These are phyloP conservation scores for Penicillium hordei DNA, from an alignment of 2,329 filamentous ascomycete species.

Conservation along the genomic window DNA sequence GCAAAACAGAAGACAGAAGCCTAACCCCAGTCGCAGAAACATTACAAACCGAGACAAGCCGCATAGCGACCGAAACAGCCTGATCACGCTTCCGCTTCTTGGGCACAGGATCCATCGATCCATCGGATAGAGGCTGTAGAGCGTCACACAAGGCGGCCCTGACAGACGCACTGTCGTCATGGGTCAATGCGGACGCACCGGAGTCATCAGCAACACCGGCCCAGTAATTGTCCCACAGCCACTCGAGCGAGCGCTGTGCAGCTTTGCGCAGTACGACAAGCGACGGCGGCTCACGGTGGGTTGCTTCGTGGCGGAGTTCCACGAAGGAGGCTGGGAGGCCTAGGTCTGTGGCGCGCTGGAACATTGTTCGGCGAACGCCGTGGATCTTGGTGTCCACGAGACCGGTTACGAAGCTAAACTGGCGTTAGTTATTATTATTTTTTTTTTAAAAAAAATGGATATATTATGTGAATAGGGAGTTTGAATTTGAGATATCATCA, in stretches of 20 bases:
- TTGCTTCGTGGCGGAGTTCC: constrained; percentile 84
- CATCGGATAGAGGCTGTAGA: constrained; percentile 19
- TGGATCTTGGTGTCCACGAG: constrained; percentile 46
- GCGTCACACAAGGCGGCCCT: constrained; percentile 19
- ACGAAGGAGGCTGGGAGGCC: constrained; percentile 68
- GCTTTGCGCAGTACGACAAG: constrained; percentile 70
- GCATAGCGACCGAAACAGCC: constrained; percentile 22
- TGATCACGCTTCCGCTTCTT: constrained; percentile 35
- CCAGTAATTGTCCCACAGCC: constrained; percentile 94
- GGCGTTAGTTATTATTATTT: not conserved
- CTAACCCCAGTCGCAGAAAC: constrained; percentile 16
- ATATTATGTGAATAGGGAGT: not conserved
- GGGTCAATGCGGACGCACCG: constrained; percentile 4
- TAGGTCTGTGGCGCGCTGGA: constrained; percentile 43
- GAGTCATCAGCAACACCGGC: constrained; percentile 43
- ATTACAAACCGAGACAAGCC: constrained; percentile 33
- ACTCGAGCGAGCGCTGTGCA: constrained; percentile 68
- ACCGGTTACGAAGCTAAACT: constrained; percentile 45
- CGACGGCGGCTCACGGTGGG: constrained; percentile 81
- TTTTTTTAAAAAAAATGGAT: constrained; percentile 5
- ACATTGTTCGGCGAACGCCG: constrained; percentile 46
- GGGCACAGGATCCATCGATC: constrained; percentile 17
- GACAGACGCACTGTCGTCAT: constrained; percentile 18
- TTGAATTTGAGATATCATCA: not conserved
- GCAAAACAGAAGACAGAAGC: constrained; percentile 27